Conservation (phyloP, 2,329 filamentous ascomycete species). For the Sporothrix inflata region DNA sequence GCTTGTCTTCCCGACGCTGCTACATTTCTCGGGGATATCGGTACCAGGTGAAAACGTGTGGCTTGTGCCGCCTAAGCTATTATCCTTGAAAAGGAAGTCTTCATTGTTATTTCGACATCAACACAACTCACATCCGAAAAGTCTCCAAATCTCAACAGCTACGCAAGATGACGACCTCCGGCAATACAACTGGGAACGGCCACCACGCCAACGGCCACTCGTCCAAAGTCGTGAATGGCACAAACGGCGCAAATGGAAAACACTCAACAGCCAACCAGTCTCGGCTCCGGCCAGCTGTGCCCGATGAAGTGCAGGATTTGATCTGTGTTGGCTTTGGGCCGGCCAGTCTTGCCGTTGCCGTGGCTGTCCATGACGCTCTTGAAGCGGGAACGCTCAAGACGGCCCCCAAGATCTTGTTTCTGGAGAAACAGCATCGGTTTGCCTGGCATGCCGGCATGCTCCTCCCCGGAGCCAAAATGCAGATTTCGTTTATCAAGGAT, state of each 20-base stretch:
- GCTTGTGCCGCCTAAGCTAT: neutral
- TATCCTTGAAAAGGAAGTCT: neutral
- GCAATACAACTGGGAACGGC: neutral
- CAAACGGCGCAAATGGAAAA: slow-evolving; percentile 14
- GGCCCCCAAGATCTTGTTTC: slow-evolving; percentile 75
- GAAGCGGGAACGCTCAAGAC: slow-evolving; percentile 53
- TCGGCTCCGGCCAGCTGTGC: slow-evolving; percentile 25
- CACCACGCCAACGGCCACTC: neutral
- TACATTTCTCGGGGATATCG: slow-evolving; percentile 19
- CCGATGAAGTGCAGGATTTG: slow-evolving; percentile 75
- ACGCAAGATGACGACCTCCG: neutral
- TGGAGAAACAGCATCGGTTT: slow-evolving; percentile 83
- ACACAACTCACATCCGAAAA: neutral
- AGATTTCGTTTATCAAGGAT: slow-evolving; percentile 97
- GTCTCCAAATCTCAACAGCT: neutral
- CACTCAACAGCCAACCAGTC: slow-evolving; percentile 15
- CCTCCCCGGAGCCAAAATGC: slow-evolving; percentile 90
- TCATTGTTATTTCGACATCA: neutral
- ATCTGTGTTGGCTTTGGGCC: slow-evolving; percentile 93
- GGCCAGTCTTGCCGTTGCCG: slow-evolving; percentile 84
- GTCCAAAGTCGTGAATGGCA: neutral
- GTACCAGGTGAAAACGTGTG: slow-evolving; percentile 2
- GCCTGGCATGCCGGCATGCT: slow-evolving; percentile 97
- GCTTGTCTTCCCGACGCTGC: neutral
- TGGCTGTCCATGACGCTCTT: slow-evolving; percentile 82